phyloP scores from a whole-genome alignment of 2,329 filamentous ascomycete genomes.

The Exophiala sp. region DNA sequence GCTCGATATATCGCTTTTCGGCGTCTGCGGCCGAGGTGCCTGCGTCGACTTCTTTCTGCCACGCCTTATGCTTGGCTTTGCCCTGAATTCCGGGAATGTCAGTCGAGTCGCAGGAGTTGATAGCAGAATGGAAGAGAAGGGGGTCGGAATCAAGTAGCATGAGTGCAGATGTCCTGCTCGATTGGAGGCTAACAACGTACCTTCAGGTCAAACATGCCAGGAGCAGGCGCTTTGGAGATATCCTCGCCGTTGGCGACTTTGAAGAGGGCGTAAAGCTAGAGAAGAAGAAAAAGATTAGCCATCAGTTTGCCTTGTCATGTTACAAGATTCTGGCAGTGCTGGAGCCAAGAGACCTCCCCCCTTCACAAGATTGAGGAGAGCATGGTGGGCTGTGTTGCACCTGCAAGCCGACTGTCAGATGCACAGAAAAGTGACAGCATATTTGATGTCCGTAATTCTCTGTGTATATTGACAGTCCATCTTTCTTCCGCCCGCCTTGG shows the following conservation, averaged over 20 bases:
- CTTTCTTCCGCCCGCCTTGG: too few relatives aligned
- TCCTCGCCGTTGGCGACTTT: constrained; percentile 32
- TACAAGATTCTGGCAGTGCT: background rate
- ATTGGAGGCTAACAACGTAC: too few relatives aligned
- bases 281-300: background rate
- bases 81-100: constrained; percentile 45
- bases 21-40: constrained; percentile 59
- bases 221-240: constrained; percentile 30
- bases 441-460: too few relatives aligned
- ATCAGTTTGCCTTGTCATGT: background rate
- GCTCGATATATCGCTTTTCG: constrained; percentile 68
- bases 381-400: too few relatives aligned
- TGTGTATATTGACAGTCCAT: too few relatives aligned
- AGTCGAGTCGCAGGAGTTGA: background rate
- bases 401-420: too few relatives aligned
- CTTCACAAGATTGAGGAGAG: too few relatives aligned
- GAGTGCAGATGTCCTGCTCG: constrained; percentile 6
- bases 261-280: constrained; percentile 38
- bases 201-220: constrained; percentile 38
- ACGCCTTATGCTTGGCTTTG: constrained; percentile 75
- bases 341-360: too few relatives aligned
- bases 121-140: background rate
- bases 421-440: too few relatives aligned
- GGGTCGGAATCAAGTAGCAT: constrained; percentile 43
- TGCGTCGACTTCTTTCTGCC: constrained; percentile 64